Conservation (phyloP, 768 basidiomycete species). For the Russula sp. region DNA sequence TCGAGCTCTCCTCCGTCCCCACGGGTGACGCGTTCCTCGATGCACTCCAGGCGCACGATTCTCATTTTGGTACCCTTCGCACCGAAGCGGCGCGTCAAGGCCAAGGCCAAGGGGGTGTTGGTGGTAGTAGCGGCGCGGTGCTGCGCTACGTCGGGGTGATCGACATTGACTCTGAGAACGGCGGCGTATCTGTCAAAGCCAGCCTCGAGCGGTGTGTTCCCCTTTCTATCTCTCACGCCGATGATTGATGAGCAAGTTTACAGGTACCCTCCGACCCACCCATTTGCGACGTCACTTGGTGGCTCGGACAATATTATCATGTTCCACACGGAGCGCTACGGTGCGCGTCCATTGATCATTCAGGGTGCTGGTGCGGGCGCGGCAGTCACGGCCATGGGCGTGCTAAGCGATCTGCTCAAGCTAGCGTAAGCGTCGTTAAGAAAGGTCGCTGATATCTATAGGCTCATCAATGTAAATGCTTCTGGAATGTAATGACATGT, state of each 20-base stretch:
- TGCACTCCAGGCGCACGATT: slow-evolving; percentile 76
- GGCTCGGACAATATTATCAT: slow-evolving; percentile 98
- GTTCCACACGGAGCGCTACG: slow-evolving; percentile 92
- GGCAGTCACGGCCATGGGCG: slow-evolving; percentile 97
- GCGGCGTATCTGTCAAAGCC: slow-evolving; percentile 57
- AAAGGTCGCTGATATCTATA: neutral
- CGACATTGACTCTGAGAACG: slow-evolving; percentile 67
- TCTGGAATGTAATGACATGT: neutral
- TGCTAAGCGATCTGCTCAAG: slow-evolving; percentile 78
- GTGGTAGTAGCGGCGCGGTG: slow-evolving; percentile 48
- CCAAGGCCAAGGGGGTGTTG: slow-evolving; percentile 28
- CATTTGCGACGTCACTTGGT: slow-evolving; percentile 92
- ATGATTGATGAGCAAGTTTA: neutral
- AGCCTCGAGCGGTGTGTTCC: slow-evolving; percentile 76
- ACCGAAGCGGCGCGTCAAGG: slow-evolving; percentile 51
- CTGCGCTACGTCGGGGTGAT: slow-evolving; percentile 93
- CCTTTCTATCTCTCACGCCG: neutral
- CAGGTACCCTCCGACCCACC: slow-evolving; percentile 84
- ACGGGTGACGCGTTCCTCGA: slow-evolving; percentile 79
- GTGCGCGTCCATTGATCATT: slow-evolving; percentile 79
- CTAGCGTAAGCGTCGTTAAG: slow-evolving; percentile 25
- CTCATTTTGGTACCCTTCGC: slow-evolving; percentile 68
- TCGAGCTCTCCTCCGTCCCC: slow-evolving; percentile 44
- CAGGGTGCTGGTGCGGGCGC: slow-evolving; percentile 98
- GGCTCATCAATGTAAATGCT: neutral